A percentile compares a stretch with the other conserved stretches of the same genome.
phyloP scores from a whole-genome alignment of 192 early-diverging fungal species.

The Entomortierella parvispora region DNA sequence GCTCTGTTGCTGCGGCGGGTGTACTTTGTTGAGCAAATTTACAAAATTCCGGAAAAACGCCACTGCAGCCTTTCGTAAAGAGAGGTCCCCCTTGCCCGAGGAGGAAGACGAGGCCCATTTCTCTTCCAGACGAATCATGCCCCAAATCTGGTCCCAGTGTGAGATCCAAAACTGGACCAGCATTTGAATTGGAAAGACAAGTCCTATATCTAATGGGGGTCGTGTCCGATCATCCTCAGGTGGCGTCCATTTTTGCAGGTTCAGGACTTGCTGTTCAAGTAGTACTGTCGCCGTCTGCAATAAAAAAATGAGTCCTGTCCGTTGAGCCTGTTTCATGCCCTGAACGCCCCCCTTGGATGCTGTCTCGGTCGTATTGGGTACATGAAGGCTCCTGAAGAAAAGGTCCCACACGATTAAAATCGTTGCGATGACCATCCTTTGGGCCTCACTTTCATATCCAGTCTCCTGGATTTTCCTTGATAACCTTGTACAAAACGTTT shows the following conservation, averaged over 20 bases:
- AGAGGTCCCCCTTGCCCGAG: constrained; percentile 13
- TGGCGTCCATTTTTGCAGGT: not conserved
- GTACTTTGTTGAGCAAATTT: constrained; percentile 19
- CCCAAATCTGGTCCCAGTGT: constrained; percentile 50
- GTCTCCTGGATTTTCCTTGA: constrained; percentile 4
- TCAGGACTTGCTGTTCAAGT: constrained; percentile 17
- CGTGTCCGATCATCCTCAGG: not conserved
- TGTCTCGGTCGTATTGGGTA: constrained; percentile 22
- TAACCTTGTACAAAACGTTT: constrained; percentile 38
- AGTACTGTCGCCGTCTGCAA: constrained; percentile 12
- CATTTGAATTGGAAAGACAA: constrained; percentile 23
- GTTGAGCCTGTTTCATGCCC: constrained; percentile 42
- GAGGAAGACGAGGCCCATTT: constrained; percentile 26
- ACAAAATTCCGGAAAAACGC: constrained; percentile 39
- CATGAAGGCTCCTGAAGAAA: constrained; percentile 26
- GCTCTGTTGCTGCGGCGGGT: not conserved
- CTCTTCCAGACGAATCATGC: constrained; percentile 47
- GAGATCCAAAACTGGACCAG: constrained; percentile 47
- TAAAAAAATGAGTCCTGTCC: constrained; percentile 33
- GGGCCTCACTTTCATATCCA: constrained; percentile 6
- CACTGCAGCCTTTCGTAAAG: constrained; percentile 26
- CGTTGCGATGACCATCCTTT: constrained; percentile 47
- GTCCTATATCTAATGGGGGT: not conserved
- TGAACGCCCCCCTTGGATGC: constrained; percentile 26
- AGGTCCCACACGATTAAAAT: constrained; percentile 58